Percentiles rank a stretch among this genome's conserved stretches.
These are phyloP conservation scores for Rubus parviflorus DNA, from an alignment of 306 rosid genomes.

Conservation along the genomic window DNA sequence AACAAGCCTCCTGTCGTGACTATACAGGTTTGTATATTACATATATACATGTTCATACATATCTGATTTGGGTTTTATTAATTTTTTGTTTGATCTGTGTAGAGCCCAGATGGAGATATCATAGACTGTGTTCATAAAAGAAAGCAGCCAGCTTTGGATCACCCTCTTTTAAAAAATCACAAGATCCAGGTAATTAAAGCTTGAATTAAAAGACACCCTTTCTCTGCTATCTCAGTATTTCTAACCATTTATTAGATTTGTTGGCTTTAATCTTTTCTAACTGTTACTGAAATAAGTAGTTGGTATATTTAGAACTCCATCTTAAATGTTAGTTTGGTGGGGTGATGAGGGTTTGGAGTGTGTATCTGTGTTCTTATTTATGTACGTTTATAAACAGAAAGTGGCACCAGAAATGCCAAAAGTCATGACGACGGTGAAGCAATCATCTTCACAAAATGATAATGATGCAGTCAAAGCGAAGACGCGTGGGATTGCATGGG, in stretches of 20 bases:
- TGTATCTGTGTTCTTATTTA: neutral
- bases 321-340: neutral
- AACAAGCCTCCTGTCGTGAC: slow-evolving; percentile 78
- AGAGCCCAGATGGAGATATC: slow-evolving; percentile 72
- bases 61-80: too few species aligned
- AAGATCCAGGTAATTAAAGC: slow-evolving; percentile 44
- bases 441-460: neutral
- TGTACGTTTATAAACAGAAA: slow-evolving; percentile 42
- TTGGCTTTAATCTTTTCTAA: neutral
- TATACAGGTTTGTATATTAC: slow-evolving; percentile 47
- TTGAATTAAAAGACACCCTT: neutral
- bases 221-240: too few species aligned
- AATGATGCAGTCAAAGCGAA: neutral
- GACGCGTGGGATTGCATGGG: slow-evolving; percentile 30
- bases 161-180: slow-evolving; percentile 52
- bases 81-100: neutral
- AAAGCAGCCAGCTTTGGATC: slow-evolving; percentile 53
- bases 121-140: slow-evolving; percentile 54
- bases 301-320: neutral
- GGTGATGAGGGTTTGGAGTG: neutral
- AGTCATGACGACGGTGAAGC: slow-evolving; percentile 24
- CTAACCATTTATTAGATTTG: slow-evolving; percentile 6
- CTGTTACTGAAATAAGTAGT: neutral
- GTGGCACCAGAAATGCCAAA: slow-evolving; percentile 57
- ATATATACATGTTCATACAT: too few species aligned